Percentiles rank a stretch among this genome's conserved stretches.
phyloP scores from a whole-genome alignment of 176 grass and related monocot species.

The Microstegium vimineum region DNA sequence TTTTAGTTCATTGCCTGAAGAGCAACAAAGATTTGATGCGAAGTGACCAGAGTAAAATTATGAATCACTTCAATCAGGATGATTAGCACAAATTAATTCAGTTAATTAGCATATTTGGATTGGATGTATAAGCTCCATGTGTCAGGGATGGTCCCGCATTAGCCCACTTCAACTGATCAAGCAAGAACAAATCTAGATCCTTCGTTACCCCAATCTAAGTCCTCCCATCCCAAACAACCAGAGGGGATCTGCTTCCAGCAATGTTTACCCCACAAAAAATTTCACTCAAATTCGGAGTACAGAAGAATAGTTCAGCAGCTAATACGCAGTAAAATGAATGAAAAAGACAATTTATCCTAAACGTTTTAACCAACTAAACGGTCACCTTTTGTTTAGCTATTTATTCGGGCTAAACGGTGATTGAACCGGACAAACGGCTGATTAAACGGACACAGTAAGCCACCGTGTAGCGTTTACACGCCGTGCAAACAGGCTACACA shows the following conservation, averaged over 20 bases:
- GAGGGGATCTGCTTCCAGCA: background rate
- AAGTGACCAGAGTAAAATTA: background rate
- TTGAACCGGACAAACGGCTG: background rate
- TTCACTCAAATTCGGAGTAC: background rate
- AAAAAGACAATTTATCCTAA: background rate
- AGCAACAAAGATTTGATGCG: background rate
- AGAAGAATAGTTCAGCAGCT: background rate
- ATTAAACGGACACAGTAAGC: background rate
- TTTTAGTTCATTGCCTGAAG: background rate
- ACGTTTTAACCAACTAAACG: background rate
- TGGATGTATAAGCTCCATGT: background rate
- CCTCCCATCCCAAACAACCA: background rate
- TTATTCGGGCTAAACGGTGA: background rate
- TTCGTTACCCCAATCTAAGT: background rate
- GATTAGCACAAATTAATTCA: background rate
- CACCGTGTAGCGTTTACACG: background rate
- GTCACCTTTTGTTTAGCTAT: background rate
- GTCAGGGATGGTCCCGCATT: background rate
- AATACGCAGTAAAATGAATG: background rate
- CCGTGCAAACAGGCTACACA: no score
- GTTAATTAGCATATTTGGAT: background rate
- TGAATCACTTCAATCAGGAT: conserved; percentile 15
- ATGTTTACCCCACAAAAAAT: background rate
- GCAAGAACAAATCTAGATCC: background rate
- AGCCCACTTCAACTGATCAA: background rate